Base-by-base conservation (phyloP, 2,329 filamentous ascomycete species). In the Diaporthe velutina region DNA sequence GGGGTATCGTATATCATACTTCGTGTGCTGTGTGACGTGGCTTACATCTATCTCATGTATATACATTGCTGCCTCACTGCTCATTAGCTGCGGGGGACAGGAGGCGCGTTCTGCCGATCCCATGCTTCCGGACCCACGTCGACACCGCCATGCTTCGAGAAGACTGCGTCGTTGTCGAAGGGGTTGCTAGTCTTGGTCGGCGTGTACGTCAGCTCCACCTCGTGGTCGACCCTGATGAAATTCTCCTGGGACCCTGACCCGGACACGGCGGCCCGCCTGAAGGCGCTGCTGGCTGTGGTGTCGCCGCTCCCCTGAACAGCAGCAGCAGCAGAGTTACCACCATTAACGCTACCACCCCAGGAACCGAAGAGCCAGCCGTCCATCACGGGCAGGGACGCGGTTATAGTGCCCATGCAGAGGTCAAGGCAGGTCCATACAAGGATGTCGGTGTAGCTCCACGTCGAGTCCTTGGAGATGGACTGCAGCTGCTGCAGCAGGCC, bases 381-480 rank as follows among this genome's bases (percentile, higher is more conserved):
- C 48, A 84, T 77, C 9, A 83, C 79, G 2, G 83, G 83, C 2
- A 84, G 79, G 3, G 81, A 82, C 38, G 82, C 82, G 15, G 79
- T 80, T 10, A 81, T 68, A 25, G 81, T 79, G 30, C 81, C 82
- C 22, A 83, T 79, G 25, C 79, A 78, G 0, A 84, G 76, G 30
- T 84, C 83, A 25, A 83, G 64, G 7, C 80, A 76, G 2, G 79
- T 80, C 82, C 82, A 83, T 9, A 80, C 73, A 42, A 80, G 76
- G 10, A 81, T 76, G 13, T 78, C 68, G 38, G 78, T 79, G 48
- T 82, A 82, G 35, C 79, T 78, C 78, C 78, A 81, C 38, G 61
- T 77, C 22, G 77, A 70, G 71, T 79, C 76, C 73, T 76, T 74
- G 52, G 78, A 74, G 25, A 67, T 74, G 40, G 77, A 50, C 33